Percentiles rank a stretch among this genome's conserved stretches.
phyloP scores from a whole-genome alignment of 2,329 filamentous ascomycete genomes.

The Hymenoscyphus salicellus region DNA sequence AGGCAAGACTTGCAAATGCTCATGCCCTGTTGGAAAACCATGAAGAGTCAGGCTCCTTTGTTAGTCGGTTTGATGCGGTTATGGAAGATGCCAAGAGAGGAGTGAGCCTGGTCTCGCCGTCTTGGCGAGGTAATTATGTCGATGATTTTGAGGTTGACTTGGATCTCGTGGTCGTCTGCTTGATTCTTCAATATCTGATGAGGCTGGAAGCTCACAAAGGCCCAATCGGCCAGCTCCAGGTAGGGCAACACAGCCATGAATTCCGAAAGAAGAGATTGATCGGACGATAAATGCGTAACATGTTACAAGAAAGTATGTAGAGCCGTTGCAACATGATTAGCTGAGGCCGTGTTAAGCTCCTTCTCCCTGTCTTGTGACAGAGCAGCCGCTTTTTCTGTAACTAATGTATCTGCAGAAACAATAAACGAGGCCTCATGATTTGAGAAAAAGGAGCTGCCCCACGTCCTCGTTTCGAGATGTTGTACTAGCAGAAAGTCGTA shows the following conservation, averaged over 20 bases:
- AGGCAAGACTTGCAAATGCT: not conserved
- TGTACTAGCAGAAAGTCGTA: not conserved
- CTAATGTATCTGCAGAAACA: not conserved
- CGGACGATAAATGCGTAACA: not conserved
- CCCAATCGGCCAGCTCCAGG: not conserved
- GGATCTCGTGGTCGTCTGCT: not conserved
- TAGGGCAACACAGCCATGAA: not conserved
- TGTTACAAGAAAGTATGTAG: not conserved
- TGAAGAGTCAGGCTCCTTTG: not conserved
- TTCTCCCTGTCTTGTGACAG: constrained; percentile 1
- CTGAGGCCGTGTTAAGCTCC: not conserved
- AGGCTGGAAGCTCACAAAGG: not conserved
- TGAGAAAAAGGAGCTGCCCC: not conserved
- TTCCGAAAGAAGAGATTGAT: not conserved
- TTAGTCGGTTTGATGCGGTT: constrained; percentile 7
- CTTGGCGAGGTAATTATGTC: constrained; percentile 5
- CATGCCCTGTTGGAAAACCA: not conserved
- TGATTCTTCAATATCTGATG: not conserved
- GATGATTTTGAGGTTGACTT: not conserved
- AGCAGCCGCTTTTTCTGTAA: constrained; percentile 4
- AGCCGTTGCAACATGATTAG: constrained; percentile 1
- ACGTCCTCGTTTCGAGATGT: not conserved
- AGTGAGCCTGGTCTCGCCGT: not conserved
- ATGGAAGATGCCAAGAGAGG: constrained; percentile 3
- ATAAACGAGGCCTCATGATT: constrained; percentile 4